Conservation (phyloP, 768 basidiomycete genomes). For the Cystobasidium ongulense region DNA sequence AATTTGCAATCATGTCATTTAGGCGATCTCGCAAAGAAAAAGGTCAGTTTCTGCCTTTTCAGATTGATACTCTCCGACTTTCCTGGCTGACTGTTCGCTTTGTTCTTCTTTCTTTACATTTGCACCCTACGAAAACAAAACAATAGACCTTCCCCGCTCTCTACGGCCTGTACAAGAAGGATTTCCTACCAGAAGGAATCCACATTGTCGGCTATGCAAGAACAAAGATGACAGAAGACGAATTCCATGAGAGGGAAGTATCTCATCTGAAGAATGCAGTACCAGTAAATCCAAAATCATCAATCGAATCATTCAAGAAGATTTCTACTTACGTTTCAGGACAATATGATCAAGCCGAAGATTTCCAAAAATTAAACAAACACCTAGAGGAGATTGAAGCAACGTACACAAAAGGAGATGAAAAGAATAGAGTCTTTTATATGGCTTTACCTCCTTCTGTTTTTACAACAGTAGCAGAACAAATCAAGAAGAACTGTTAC, state of each 20-base stretch:
- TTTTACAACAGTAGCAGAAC: constrained; percentile 78
- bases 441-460: constrained; percentile 96
- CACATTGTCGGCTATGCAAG: constrained; percentile 95
- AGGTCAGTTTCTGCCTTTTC: constrained; percentile 51
- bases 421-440: constrained; percentile 70
- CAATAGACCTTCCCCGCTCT: constrained; percentile 85
- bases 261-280: constrained; percentile 70
- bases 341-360: constrained; percentile 71
- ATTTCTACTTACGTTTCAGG: constrained; percentile 75
- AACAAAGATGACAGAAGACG: constrained; percentile 79
- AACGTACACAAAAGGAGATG: constrained; percentile 56
- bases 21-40: constrained; percentile 98
- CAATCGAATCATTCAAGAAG: constrained; percentile 75
- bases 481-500: constrained; percentile 76
- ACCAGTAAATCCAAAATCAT: constrained; percentile 53
- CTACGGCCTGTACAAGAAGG: constrained; percentile 73
- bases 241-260: constrained; percentile 74
- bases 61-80: neutral
- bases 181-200: constrained; percentile 69
- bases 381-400: constrained; percentile 77
- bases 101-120: neutral
- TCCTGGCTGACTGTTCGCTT: neutral
- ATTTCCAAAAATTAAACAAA: constrained; percentile 68
- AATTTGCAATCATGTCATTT: no score
- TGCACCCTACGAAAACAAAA: neutral